phyloP scores from a whole-genome alignment of 1,284 basidiomycete genomes.

The Ustilago lituana region DNA sequence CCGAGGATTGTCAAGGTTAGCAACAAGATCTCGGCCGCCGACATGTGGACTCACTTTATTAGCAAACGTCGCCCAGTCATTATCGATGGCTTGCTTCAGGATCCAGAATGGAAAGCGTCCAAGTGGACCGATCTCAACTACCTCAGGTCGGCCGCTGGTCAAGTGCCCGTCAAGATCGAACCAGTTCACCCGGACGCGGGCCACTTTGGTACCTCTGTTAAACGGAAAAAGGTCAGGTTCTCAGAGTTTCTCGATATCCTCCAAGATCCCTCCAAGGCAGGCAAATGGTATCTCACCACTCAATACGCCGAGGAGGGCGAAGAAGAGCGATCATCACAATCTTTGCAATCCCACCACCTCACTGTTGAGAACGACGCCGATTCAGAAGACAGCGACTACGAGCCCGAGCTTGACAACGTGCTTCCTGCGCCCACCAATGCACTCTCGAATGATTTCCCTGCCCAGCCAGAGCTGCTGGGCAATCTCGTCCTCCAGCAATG shows the following conservation, averaged over 20 bases:
- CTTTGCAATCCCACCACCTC: constrained; percentile 29
- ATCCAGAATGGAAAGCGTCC: constrained; percentile 50
- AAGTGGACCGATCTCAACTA: constrained; percentile 59
- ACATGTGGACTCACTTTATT: constrained; percentile 60
- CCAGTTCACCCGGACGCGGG: constrained; percentile 54
- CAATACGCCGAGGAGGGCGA: constrained; percentile 58
- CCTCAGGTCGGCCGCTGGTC: constrained; percentile 48
- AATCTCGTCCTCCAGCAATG: constrained; percentile 65
- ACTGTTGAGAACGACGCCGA: constrained; percentile 39
- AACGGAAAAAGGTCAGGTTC: constrained; percentile 47
- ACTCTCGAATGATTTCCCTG: constrained; percentile 59
- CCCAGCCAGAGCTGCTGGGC: constrained; percentile 58
- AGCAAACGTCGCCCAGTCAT: constrained; percentile 54
- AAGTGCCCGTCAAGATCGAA: constrained; percentile 61
- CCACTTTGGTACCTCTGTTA: constrained; percentile 60
- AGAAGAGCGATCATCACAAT: constrained; percentile 15
- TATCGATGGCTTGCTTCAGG: constrained; percentile 55
- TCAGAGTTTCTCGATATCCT: constrained; percentile 53
- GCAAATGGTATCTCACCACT: constrained; percentile 64
- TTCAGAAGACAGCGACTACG: constrained; percentile 31
- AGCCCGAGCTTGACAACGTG: constrained; percentile 54
- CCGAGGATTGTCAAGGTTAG: constrained; percentile 24
- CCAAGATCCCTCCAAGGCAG: constrained; percentile 36
- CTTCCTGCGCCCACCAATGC: constrained; percentile 60
- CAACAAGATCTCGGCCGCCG: constrained; percentile 33